Evolutionary conservation across 768 basidiomycete genomes (phyloP), one percentile per base, ranked within the genome.

Genomic region (Strobilomyces dryophilus): DNA sequence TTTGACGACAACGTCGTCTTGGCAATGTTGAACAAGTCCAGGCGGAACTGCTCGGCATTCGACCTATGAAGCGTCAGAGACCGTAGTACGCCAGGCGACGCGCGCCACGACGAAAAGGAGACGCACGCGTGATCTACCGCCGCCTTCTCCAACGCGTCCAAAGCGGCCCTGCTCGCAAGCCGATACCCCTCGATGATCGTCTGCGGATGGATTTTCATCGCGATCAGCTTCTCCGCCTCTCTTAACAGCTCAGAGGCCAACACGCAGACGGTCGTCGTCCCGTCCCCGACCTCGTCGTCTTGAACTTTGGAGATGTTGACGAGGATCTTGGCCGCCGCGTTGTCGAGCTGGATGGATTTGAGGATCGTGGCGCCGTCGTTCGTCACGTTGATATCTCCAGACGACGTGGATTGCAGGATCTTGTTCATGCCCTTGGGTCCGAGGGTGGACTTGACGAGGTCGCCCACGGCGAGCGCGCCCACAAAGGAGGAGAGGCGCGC

Each of bases 361-460:
- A 99, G 82, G 64, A 98, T 99, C 44, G 97, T 98, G 4, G 97
- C 97, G 5, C 97, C 97, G 69, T 99, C 97, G 72, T 99, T 99
- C 11, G 97, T 99, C 45, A 99, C 95, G 58, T 86, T 97, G 64
- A 99, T 90, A 27, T 94, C 90, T 6, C 93, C 92, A 0, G 87
- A 83, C 6, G 93, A 91, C 2, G 72, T 84, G 2, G 92, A 95
- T 71, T 95, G 95, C 15, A 99, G 83, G 57, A 99, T 98, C 77
- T 98, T 98, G 84, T 98, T 98, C 95, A 98, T 99, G 51, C 97
- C 97, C 72, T 99, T 98, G 21, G 97, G 97, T 9, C 97, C 97
- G 3, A 99, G 81, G 8, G 97, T 99, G 1, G 94, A 95, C 74
- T 98, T 98, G 65, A 99, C 95, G 59, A 99, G 84, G 75, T 99